Base-by-base conservation (phyloP, 176 grass and related monocot genomes). In the Oryza glumipatula region DNA sequence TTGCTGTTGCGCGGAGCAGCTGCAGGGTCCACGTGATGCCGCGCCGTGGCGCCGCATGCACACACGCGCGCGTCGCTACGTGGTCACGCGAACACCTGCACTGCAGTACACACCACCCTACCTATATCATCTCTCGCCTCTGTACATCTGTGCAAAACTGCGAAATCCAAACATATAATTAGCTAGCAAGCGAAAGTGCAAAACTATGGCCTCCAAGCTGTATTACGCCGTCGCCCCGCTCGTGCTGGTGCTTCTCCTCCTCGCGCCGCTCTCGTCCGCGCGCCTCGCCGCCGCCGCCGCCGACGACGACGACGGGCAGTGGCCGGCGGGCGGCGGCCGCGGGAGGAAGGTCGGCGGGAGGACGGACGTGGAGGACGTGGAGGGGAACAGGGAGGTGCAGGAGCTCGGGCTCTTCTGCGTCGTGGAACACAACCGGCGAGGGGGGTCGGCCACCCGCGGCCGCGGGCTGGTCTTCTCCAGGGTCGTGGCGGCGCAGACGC, bases 401-500 rank as follows among this genome's bases (percentile, higher is more conserved):
- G 77, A 63, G n/a, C 64, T 89, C 5, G 88, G 88, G 15, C 17
- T 72, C 48, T 89, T 89, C 88, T 80, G 82, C 22, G 82, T 89
- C 13, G 77, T 15, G 38, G 77, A 76, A 64, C 79, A 85, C 70
- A 89, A 89, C 54, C 21, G 24, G 19, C 44, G 49, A 4, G n/a
- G 39, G 11, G 51, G 63, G 9, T 65, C 3, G 17, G 52, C 6
- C 43, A 44, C 43, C 1, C 58, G 7, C 58, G n/a, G 58, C 68
- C 67, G 45, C 75, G 17, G n/a, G 22, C 77, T 85, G 58, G 26
- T 61, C 10, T 89, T 85, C 65, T 76, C 70, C 70, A 58, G 26
- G 6, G 82, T 89, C 3, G 48, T 89, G 19, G 76, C 65, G 33
- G 70, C 82, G 49, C 70, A 89, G 82, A 35, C 36, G 32, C 87